A percentile compares a stretch with the other conserved stretches of the same genome.
Evolutionary conservation across 164 flowering plant genomes (phyloP).

Genomic region (Nymphaea colorata): DNA sequence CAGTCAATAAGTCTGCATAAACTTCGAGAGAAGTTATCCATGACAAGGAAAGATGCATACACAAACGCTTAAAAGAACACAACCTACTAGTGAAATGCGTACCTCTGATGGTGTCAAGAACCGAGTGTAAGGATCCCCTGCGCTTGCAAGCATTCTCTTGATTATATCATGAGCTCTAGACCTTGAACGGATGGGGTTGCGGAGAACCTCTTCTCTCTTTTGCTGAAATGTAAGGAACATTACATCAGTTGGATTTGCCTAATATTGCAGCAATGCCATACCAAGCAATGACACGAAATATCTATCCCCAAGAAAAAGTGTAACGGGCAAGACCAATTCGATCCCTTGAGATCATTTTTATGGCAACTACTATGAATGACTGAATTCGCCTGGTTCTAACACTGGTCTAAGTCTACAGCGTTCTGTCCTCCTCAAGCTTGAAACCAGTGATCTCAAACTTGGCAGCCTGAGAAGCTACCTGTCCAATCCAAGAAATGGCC

Average conservation of each 20-base stretch:
- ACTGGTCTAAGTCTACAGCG: too few relatives aligned
- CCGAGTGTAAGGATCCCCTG: constrained; percentile 89
- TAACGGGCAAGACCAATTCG: not conserved
- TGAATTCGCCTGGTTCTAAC: too few relatives aligned
- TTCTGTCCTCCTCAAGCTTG: too few relatives aligned
- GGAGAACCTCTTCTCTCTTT: constrained; percentile 46
- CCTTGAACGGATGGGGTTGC: constrained; percentile 48
- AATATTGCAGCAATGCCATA: not conserved
- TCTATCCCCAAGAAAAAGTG: not conserved
- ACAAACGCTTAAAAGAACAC: too few relatives aligned
- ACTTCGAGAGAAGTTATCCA: too few relatives aligned
- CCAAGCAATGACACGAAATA: not conserved
- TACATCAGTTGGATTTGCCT: not conserved
- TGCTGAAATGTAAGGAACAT: constrained; percentile 20
- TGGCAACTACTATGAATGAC: too few relatives aligned
- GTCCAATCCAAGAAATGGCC: too few relatives aligned
- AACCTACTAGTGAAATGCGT: not conserved
- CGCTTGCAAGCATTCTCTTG: constrained; percentile 57
- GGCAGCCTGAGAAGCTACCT: too few relatives aligned
- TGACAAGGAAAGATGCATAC: too few relatives aligned
- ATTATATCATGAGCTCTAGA: constrained; percentile 82
- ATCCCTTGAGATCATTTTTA: not conserved
- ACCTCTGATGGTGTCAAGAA: constrained; percentile 85
- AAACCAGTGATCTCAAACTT: too few relatives aligned
- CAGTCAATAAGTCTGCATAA: too few relatives aligned